These are phyloP conservation scores for Colletotrichum falcatum DNA, from an alignment of 2,329 filamentous ascomycete genomes.

Conservation along the genomic window DNA sequence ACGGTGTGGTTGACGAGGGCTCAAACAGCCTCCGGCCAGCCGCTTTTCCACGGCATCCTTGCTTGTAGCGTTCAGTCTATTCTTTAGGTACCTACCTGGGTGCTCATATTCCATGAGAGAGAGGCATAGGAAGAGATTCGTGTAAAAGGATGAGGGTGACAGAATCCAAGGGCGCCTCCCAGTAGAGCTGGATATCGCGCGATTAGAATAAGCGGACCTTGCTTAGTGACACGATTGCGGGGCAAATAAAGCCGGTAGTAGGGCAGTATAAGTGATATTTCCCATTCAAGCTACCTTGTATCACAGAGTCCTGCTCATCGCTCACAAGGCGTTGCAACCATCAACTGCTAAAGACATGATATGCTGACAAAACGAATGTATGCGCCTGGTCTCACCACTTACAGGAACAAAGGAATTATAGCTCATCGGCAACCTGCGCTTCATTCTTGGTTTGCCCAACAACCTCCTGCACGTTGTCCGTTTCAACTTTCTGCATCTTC, in stretches of 20 bases:
- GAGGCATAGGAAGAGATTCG: background rate
- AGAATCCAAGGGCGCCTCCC: background rate
- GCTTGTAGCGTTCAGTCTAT: background rate
- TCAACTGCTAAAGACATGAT: background rate
- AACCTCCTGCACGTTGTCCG: conserved; percentile 30
- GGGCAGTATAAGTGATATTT: no score
- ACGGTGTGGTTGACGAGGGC: background rate
- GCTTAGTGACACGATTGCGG: background rate
- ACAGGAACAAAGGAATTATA: conserved; percentile 26
- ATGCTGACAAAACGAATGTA: background rate
- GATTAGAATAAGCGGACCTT: background rate
- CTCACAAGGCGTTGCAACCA: background rate
- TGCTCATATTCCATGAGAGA: background rate
- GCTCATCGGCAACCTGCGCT: conserved; percentile 38
- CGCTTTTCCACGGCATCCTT: background rate
- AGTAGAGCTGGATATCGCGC: background rate
- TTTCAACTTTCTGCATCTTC: conserved; percentile 13
- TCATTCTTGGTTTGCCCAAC: conserved; percentile 36
- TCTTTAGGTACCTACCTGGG: background rate
- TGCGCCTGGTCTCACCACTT: background rate
- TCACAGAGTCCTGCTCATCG: no score
- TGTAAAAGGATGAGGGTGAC: background rate
- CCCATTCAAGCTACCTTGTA: no score
- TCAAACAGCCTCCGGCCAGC: background rate
- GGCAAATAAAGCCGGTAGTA: background rate